Evolutionary conservation across 1,284 basidiomycete genomes (phyloP).

Genomic region (Mycena sp.): DNA sequence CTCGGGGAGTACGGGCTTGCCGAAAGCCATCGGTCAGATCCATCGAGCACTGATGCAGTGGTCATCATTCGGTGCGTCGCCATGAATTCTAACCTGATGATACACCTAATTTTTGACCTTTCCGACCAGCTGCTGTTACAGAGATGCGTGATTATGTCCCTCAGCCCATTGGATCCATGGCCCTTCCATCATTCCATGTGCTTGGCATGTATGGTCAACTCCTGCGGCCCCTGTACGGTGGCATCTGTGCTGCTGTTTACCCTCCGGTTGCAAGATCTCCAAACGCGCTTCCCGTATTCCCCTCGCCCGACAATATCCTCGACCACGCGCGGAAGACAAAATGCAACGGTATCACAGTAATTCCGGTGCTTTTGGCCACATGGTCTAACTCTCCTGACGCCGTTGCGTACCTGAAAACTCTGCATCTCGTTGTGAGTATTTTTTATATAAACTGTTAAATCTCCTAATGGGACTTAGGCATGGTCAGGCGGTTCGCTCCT

Average conservation of each 20-base stretch:
- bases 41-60: too few species aligned
- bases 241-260: conserved; percentile 11
- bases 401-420: conserved; percentile 11
- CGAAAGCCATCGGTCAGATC: conserved; percentile 36
- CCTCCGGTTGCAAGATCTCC: conserved; percentile 16
- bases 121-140: too few species aligned
- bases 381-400: conserved; percentile 26
- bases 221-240: conserved; percentile 17
- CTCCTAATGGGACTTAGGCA: not conserved
- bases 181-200: conserved; percentile 16
- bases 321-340: conserved; percentile 22
- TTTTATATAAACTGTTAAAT: too few species aligned
- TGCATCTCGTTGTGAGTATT: not conserved
- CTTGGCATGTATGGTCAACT: not conserved
- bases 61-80: too few species aligned
- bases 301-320: conserved; percentile 30
- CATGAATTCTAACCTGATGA: too few species aligned
- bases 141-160: too few species aligned
- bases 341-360: conserved; percentile 16
- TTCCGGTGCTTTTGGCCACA: conserved; percentile 31
- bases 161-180: conserved; percentile 2
- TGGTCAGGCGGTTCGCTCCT: conserved; percentile 31
- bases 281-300: not conserved
- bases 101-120: too few species aligned
- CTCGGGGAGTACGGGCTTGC: conserved; percentile 39